phyloP scores from a whole-genome alignment of 768 basidiomycete species.

The Kwoniella sp. region DNA sequence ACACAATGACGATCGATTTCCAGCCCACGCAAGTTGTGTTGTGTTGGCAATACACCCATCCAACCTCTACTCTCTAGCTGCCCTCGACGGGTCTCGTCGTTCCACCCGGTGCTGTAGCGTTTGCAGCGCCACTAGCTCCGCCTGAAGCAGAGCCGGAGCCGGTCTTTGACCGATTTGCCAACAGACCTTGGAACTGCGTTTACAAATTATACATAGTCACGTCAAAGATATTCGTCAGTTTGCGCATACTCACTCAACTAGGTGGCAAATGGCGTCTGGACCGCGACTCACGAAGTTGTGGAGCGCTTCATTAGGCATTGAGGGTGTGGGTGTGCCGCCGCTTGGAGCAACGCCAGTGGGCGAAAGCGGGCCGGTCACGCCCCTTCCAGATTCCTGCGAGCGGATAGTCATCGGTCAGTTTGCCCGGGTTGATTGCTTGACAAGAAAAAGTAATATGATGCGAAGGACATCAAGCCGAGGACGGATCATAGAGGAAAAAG shows the following conservation, averaged over 20 bases:
- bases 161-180: slow-evolving; percentile 20
- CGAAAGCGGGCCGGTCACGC: slow-evolving; percentile 25
- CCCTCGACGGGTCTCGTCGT: background rate
- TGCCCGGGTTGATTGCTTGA: background rate
- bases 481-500: background rate
- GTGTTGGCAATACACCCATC: too few relatives aligned
- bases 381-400: slow-evolving; percentile 33
- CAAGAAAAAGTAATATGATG: background rate
- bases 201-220: too few relatives aligned
- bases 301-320: slow-evolving; percentile 53
- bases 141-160: background rate
- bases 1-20: too few relatives aligned
- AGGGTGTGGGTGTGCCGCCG: slow-evolving; percentile 13
- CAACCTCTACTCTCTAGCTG: too few relatives aligned
- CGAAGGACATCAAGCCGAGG: too few relatives aligned
- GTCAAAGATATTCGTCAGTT: background rate
- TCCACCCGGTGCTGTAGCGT: background rate
- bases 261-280: background rate
- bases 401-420: background rate
- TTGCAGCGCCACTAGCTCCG: background rate
- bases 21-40: too few relatives aligned
- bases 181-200: slow-evolving; percentile 27
- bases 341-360: slow-evolving; percentile 20
- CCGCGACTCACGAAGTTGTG: slow-evolving; percentile 50
- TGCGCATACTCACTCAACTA: background rate